Evolutionary conservation across 306 rosid genomes (phyloP).

Genomic region (Fagus sylvatica): DNA sequence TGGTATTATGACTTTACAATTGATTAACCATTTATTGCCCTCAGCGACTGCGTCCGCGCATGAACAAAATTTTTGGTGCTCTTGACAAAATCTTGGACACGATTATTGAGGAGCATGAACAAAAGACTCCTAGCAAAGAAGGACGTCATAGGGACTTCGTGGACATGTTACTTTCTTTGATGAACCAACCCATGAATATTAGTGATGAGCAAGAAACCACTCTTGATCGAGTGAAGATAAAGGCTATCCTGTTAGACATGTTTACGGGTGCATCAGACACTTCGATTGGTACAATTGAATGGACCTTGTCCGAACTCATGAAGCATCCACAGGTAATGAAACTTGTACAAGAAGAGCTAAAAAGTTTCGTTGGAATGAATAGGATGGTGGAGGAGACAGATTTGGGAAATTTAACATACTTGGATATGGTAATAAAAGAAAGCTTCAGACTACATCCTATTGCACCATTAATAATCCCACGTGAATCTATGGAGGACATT

Average conservation of each 20-base stretch:
- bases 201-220: conserved; percentile 13
- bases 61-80: conserved; percentile 18
- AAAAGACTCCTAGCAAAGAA: not conserved
- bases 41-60: conserved; percentile 26
- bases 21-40: too few species aligned
- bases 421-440: conserved; percentile 47
- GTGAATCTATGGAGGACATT: conserved; percentile 27
- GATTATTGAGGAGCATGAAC: conserved; percentile 33
- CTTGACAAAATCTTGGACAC: conserved; percentile 31
- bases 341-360: conserved; percentile 46
- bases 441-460: conserved; percentile 36
- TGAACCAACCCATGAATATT: conserved; percentile 29
- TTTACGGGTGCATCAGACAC: conserved; percentile 22
- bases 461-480: conserved; percentile 34
- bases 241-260: conserved; percentile 40
- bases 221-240: conserved; percentile 32
- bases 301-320: conserved; percentile 49
- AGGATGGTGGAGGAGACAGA: conserved; percentile 40
- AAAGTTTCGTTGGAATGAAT: conserved; percentile 27
- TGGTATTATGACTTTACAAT: too few species aligned
- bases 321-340: conserved; percentile 39
- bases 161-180: conserved; percentile 27
- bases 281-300: not conserved
- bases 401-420: conserved; percentile 26
- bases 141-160: conserved; percentile 20